Conservation (phyloP, 768 basidiomycete genomes). For the Termitomyces sp. region DNA sequence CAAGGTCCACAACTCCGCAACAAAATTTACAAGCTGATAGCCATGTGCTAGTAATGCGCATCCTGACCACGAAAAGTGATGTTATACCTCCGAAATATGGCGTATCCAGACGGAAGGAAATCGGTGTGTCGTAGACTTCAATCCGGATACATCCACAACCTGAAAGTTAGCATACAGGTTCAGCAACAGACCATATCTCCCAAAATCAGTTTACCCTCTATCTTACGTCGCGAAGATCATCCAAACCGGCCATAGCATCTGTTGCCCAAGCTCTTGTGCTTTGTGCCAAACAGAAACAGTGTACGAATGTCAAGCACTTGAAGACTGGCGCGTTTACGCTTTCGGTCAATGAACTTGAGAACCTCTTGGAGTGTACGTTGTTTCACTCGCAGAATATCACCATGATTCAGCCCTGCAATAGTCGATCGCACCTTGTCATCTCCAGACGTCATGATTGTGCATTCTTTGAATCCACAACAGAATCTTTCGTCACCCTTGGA, state of each 20-base stretch:
- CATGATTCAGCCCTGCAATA: constrained; percentile 20
- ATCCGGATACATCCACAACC: neutral
- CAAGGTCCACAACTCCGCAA: constrained; percentile 58
- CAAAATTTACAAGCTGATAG: constrained; percentile 16
- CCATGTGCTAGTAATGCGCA: constrained; percentile 18
- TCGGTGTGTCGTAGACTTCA: neutral
- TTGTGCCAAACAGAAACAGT: constrained; percentile 20
- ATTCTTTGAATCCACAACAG: constrained; percentile 43
- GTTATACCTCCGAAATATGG: neutral
- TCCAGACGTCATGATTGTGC: constrained; percentile 78
- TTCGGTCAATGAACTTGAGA: constrained; percentile 42
- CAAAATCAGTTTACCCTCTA: constrained; percentile 41
- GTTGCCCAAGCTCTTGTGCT: constrained; percentile 44
- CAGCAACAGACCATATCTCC: neutral
- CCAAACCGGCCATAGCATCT: constrained; percentile 64
- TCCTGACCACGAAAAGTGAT: constrained; percentile 1
- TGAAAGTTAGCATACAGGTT: neutral
- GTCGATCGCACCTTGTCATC: constrained; percentile 53
- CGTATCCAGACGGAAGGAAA: neutral
- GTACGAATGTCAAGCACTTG: constrained; percentile 15
- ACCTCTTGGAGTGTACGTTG: constrained; percentile 55
- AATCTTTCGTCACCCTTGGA: constrained; percentile 48
- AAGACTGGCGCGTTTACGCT: constrained; percentile 28
- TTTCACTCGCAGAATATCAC: neutral
- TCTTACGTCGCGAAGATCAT: constrained; percentile 54